Conservation (phyloP, 306 rosid genomes). For the Medicago truncatula region DNA sequence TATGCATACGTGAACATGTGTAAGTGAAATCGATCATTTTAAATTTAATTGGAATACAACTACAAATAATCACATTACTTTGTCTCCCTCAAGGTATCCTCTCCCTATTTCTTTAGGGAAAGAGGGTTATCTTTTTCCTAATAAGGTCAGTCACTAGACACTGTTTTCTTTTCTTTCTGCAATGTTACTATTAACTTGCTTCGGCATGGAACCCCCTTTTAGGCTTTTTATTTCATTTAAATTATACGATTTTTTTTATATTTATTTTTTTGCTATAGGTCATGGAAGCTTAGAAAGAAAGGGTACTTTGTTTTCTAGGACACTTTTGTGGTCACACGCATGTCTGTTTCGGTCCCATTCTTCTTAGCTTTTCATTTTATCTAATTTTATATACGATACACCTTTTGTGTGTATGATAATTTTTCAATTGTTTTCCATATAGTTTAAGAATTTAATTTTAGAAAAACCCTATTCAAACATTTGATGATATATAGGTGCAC, state of each 20-base stretch:
- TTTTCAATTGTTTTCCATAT: conserved; percentile 1
- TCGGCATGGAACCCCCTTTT: conserved; percentile 36
- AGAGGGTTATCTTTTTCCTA: conserved; percentile 50
- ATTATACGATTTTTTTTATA: conserved; percentile 24
- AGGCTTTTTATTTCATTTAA: conserved; percentile 29
- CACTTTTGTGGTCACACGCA: conserved; percentile 83
- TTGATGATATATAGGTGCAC: conserved; percentile 77
- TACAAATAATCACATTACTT: conserved; percentile 54
- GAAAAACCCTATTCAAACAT: conserved; percentile 69
- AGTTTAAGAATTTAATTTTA: conserved; percentile 17
- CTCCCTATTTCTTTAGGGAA: conserved; percentile 57
- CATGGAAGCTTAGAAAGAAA: conserved; percentile 48
- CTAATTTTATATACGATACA: conserved; percentile 24
- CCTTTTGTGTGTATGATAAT: conserved; percentile 5
- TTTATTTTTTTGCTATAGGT: conserved; percentile 39
- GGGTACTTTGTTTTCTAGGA: conserved; percentile 51
- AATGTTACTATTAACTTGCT: conserved; percentile 47
- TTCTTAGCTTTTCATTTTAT: conserved; percentile 43
- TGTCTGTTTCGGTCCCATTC: conserved; percentile 80
- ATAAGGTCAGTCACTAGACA: conserved; percentile 58
- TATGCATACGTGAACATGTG: no score
- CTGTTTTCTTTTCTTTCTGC: conserved; percentile 49
- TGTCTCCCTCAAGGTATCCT: conserved; percentile 52
- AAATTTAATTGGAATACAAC: conserved; percentile 47
- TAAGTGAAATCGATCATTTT: neutral